phyloP scores from a whole-genome alignment of 2,329 filamentous ascomycete genomes.

The Xylariaceae sp. region DNA sequence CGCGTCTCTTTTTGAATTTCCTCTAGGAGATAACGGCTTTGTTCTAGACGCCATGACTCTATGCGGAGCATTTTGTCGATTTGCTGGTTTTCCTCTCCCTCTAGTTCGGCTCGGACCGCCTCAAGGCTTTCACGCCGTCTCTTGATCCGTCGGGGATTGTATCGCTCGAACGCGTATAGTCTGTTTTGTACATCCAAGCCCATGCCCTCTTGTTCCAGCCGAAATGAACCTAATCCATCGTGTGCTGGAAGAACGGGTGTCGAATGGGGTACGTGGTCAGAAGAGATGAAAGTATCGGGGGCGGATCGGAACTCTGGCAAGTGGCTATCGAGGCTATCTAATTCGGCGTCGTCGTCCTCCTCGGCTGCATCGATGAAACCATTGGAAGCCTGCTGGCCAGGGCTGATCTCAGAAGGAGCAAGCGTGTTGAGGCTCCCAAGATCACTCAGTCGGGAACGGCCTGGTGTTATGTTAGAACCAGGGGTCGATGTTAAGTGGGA shows the following conservation, averaged over 20 bases:
- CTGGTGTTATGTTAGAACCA: slow-evolving; percentile 57
- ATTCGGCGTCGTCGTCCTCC: slow-evolving; percentile 63
- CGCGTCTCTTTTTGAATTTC: slow-evolving; percentile 85
- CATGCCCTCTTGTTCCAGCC: slow-evolving; percentile 51
- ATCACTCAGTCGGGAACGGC: slow-evolving; percentile 70
- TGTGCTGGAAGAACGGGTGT: slow-evolving; percentile 79
- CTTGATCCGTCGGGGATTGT: slow-evolving; percentile 65
- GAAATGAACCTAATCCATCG: slow-evolving; percentile 86
- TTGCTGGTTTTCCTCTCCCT: slow-evolving; percentile 54
- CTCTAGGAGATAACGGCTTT: slow-evolving; percentile 77
- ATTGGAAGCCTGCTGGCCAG: slow-evolving; percentile 38
- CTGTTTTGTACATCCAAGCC: slow-evolving; percentile 67
- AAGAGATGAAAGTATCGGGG: slow-evolving; percentile 38
- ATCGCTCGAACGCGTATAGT: slow-evolving; percentile 81
- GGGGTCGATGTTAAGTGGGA: slow-evolving; percentile 65
- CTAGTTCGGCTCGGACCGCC: slow-evolving; percentile 44
- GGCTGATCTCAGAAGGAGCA: slow-evolving; percentile 52
- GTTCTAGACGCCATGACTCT: slow-evolving; percentile 86
- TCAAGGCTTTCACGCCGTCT: slow-evolving; percentile 50
- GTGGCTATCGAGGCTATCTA: slow-evolving; percentile 91
- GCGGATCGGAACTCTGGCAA: slow-evolving; percentile 77
- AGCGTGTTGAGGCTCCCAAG: slow-evolving; percentile 71
- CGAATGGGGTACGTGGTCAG: slow-evolving; percentile 47
- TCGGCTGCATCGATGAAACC: slow-evolving; percentile 36
- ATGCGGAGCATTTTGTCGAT: slow-evolving; percentile 76